phyloP scores from a whole-genome alignment of 1,284 basidiomycete species.

The Puccinia novopanici region DNA sequence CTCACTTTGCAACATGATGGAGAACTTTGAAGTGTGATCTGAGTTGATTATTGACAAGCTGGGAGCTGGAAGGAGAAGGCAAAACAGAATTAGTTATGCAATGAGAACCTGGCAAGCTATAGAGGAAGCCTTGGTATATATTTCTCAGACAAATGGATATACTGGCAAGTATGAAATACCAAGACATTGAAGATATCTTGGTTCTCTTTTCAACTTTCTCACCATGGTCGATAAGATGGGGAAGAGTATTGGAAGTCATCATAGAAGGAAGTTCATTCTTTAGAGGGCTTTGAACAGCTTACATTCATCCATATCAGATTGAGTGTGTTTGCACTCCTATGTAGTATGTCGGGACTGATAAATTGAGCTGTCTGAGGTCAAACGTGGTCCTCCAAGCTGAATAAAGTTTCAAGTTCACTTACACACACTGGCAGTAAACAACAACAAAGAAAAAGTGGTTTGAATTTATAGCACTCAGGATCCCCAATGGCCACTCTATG shows the following conservation, averaged over 20 bases:
- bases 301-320: too few species aligned
- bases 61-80: neutral
- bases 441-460: too few species aligned
- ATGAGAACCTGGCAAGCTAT: neutral
- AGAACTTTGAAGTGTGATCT: neutral
- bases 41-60: neutral
- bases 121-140: neutral
- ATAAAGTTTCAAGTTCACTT: too few species aligned
- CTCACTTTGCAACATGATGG: neutral
- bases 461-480: too few species aligned
- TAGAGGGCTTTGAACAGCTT: too few species aligned
- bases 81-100: too few species aligned
- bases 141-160: conserved; percentile 48
- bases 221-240: conserved; percentile 50
- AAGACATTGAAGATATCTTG: conserved; percentile 47
- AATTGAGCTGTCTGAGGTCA: too few species aligned
- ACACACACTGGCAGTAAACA: too few species aligned
- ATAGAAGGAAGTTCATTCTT: conserved; percentile 29
- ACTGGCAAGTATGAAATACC: conserved; percentile 51
- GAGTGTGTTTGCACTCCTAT: too few species aligned
- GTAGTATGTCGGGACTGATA: too few species aligned
- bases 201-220: conserved; percentile 43
- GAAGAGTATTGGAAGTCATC: conserved; percentile 46
- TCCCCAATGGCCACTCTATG: too few species aligned
- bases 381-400: too few species aligned